phyloP scores from a whole-genome alignment of 2,329 filamentous ascomycete genomes.

The Saccharata proteae region DNA sequence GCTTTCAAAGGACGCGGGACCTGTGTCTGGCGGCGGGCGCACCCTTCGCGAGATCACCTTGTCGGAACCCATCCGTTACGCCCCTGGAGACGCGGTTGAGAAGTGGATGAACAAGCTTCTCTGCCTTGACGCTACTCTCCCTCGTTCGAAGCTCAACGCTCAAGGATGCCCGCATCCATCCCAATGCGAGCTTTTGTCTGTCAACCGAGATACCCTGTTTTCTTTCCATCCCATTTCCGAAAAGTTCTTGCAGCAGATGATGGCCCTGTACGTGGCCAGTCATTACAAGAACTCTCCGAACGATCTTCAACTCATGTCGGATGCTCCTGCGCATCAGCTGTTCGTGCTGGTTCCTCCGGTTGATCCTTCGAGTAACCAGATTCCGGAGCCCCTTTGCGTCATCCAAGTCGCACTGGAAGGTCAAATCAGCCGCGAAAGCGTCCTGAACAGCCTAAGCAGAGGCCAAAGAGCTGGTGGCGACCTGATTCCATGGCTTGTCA shows the following conservation, averaged over 20 bases:
- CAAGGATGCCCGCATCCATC: conserved; percentile 81
- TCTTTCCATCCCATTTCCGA: conserved; percentile 96
- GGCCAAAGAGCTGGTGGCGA: conserved; percentile 85
- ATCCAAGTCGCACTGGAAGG: conserved; percentile 92
- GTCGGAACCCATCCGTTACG: conserved; percentile 88
- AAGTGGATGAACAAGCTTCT: conserved; percentile 92
- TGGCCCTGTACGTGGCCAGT: conserved; percentile 90
- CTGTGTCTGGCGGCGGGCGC: conserved; percentile 43
- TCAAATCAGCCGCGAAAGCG: conserved; percentile 84
- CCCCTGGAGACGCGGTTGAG: conserved; percentile 80
- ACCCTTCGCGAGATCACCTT: conserved; percentile 86
- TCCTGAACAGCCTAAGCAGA: conserved; percentile 77
- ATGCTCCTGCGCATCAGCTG: conserved; percentile 90
- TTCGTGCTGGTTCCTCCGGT: conserved; percentile 88
- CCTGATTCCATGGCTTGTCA: conserved; percentile 93
- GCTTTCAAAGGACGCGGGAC: conserved; percentile 28
- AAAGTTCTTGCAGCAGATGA: conserved; percentile 96
- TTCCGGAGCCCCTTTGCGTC: conserved; percentile 89
- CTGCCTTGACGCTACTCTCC: conserved; percentile 84
- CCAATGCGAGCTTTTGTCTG: conserved; percentile 80
- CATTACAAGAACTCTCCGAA: conserved; percentile 98
- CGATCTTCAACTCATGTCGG: conserved; percentile 96
- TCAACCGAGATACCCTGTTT: conserved; percentile 95
- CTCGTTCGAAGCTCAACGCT: conserved; percentile 57
- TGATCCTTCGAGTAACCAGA: conserved; percentile 58